A percentile compares a stretch with the other conserved stretches of the same genome.
These are phyloP conservation scores for Deuterostichococcus epilithicus DNA, from an alignment of 139 green algal species.

Conservation along the genomic window DNA sequence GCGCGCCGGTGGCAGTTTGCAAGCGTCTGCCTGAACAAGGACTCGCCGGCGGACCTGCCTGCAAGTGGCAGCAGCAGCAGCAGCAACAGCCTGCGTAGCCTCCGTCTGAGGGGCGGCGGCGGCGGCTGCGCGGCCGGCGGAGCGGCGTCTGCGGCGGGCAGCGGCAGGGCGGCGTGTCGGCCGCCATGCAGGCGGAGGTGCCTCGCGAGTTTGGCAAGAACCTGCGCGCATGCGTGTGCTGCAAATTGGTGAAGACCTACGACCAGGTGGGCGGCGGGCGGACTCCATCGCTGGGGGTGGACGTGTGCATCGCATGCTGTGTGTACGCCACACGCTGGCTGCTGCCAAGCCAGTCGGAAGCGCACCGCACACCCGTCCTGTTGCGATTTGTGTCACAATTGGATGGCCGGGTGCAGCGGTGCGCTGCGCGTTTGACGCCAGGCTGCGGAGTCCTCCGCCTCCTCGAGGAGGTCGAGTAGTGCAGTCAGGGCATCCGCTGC, in stretches of 20 bases:
- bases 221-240: conserved; percentile 40
- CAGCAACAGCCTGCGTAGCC: background rate
- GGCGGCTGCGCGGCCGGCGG: background rate
- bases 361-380: no score
- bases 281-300: no score
- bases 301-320: no score
- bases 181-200: conserved; percentile 3
- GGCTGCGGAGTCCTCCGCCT: background rate
- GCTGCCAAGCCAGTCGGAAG: no score
- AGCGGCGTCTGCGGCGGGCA: no score
- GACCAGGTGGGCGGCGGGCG: conserved; percentile 17
- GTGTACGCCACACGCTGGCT: no score
- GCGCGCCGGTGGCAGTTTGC: background rate
- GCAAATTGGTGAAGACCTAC: conserved; percentile 40
- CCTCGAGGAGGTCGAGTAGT: no score
- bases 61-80: conserved; percentile 4
- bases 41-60: background rate
- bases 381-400: no score
- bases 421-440: no score
- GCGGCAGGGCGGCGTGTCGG: background rate
- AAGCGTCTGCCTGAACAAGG: conserved; percentile 3
- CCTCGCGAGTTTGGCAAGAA: conserved; percentile 33
- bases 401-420: no score
- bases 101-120: background rate
- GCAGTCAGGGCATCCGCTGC: no score